Base-by-base conservation (phyloP, 805 yeast genomes). In the Yamadazyma akitaensis region DNA sequence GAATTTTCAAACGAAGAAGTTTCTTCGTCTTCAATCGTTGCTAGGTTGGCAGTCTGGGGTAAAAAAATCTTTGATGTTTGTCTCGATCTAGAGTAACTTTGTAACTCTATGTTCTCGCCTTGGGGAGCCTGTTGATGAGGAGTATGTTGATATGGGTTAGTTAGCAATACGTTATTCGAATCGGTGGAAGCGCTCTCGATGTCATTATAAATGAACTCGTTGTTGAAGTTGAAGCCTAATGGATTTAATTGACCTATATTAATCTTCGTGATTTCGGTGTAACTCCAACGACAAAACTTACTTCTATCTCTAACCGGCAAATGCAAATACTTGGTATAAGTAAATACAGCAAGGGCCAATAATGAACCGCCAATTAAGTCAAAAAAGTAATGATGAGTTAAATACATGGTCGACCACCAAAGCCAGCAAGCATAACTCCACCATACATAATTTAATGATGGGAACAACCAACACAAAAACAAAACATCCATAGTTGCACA, bases 391-490 rank as follows among this genome's bases (percentile, higher is more conserved):
- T 92, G 99, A 67, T 92, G 99, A 0, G 97, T 92, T 59, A 92
- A 76, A 65, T 92, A 92, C 99, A 92, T 92, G 13, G 98, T 94
- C 42, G 94, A 80, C 96, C 97, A 94, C 98, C 98, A 92, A 55
- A 94, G 76, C 95, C 96, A 89, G 52, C 81, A 69, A n/a, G 89
- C 94, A 63, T 92, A 94, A 16, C 74, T 66, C 62, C 84, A 75
- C 75, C 89, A 87, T 6, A 87, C 49, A 7, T 85, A 81, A 1
- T 81, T 73, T 40, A 72, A 72, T 36, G 68, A 74, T 11, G 98
- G 98, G 62, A 91, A 91, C 46, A 90, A 70, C 72, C 89, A 88
- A 44, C 83, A 73, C 59, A 94, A 72, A 67, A 94, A 94, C 50
- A 91, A 71, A 1, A 90, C 96, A 62, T 91, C 96, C 88, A 92